Evolutionary conservation across 108 stramenopile genomes (phyloP).

Genomic region (Cylindrotheca closterium): DNA sequence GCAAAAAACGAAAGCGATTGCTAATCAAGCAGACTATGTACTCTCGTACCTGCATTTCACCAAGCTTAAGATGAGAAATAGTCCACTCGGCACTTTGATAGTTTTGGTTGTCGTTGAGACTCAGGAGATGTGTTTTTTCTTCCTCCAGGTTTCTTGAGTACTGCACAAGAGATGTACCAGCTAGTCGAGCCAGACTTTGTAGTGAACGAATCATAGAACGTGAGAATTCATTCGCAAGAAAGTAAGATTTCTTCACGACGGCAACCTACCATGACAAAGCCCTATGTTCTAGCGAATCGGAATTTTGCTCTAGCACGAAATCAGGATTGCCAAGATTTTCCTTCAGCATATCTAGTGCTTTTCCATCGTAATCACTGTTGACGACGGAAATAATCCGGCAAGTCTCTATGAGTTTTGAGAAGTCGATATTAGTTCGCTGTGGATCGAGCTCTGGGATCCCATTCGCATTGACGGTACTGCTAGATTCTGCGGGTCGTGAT

Average conservation of each 20-base stretch:
- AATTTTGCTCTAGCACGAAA: constrained; percentile 44
- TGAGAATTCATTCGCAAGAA: not conserved
- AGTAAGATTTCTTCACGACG: not conserved
- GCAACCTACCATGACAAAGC: constrained; percentile 43
- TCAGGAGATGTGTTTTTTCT: constrained; percentile 8
- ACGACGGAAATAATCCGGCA: constrained; percentile 75
- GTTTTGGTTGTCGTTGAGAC: constrained; percentile 23
- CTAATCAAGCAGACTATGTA: not conserved
- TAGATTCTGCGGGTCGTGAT: constrained; percentile 35
- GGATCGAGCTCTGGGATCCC: constrained; percentile 28
- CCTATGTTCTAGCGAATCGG: constrained; percentile 59
- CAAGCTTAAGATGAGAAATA: constrained; percentile 33
- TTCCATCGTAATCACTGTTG: constrained; percentile 54
- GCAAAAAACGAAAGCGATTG: not conserved
- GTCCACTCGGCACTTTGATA: constrained; percentile 35
- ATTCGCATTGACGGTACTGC: constrained; percentile 4
- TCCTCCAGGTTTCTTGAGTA: constrained; percentile 31
- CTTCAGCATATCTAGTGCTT: constrained; percentile 46
- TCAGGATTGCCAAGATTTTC: constrained; percentile 31
- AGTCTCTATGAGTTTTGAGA: constrained; percentile 48
- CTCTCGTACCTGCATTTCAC: constrained; percentile 45
- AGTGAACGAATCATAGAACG: not conserved
- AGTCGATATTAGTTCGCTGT: constrained; percentile 40
- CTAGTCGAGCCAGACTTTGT: constrained; percentile 43
- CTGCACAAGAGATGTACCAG: constrained; percentile 39